phyloP scores from a whole-genome alignment of 176 grass and related monocot species.

The Lolium rigidum region DNA sequence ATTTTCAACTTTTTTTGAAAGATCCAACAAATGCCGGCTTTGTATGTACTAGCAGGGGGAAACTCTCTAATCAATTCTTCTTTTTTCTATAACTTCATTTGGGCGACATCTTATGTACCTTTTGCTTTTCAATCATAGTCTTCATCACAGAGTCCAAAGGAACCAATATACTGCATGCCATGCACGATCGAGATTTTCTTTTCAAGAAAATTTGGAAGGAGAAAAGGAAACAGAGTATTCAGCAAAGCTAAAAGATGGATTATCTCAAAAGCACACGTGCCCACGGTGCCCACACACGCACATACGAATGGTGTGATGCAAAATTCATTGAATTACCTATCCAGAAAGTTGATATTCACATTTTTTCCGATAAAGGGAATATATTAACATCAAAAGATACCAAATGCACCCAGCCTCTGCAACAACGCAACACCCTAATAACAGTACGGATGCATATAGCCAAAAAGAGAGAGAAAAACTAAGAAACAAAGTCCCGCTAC shows the following conservation, averaged over 20 bases:
- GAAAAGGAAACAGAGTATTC: constrained; percentile 4
- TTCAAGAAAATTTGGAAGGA: background rate
- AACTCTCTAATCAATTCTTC: too few species aligned
- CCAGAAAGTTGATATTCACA: constrained; percentile 27
- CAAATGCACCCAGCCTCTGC: too few species aligned
- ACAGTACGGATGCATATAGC: too few species aligned
- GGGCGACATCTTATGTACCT: background rate
- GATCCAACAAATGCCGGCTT: too few species aligned
- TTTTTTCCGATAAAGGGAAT: too few species aligned
- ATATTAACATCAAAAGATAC: too few species aligned
- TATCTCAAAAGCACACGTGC: constrained; percentile 42
- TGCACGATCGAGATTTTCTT: constrained; percentile 6
- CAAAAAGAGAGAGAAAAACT: too few species aligned
- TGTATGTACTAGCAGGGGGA: too few species aligned
- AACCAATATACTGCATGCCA: background rate
- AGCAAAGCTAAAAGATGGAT: constrained; percentile 17
- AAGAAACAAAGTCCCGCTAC: too few species aligned
- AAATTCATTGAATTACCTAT: constrained; percentile 1
- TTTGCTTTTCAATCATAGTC: background rate
- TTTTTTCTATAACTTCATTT: too few species aligned
- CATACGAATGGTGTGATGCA: background rate
- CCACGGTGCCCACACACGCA: constrained; percentile 31
- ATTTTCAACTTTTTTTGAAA: too few species aligned
- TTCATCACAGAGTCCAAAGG: background rate
- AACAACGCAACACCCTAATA: too few species aligned